A percentile compares a stretch with the other conserved stretches of the same genome.
phyloP scores from a whole-genome alignment of 768 basidiomycete genomes.

The Amyloporia xantha region DNA sequence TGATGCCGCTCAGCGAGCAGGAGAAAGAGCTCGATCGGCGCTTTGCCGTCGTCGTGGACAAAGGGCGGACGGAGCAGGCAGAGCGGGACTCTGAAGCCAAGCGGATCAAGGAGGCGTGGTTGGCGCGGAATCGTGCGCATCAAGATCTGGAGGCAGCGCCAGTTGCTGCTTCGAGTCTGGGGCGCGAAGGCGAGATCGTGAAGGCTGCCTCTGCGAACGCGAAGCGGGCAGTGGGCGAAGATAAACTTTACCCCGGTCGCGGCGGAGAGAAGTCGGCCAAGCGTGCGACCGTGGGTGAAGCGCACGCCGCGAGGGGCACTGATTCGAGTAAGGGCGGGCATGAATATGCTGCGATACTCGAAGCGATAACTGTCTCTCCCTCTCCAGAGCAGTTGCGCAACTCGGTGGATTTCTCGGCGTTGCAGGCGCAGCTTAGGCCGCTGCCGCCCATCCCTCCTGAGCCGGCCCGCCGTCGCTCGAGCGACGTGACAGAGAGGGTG shows the following conservation, averaged over 20 bases:
- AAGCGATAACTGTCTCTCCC: not conserved
- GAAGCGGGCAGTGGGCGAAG: not conserved
- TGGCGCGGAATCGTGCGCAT: slow-evolving; percentile 7
- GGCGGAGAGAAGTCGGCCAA: not conserved
- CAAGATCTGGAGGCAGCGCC: not conserved
- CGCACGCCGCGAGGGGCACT: too few species aligned
- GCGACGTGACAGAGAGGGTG: slow-evolving; percentile 10
- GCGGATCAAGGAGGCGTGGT: slow-evolving; percentile 16
- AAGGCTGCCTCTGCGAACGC: not conserved
- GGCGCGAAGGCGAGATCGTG: not conserved
- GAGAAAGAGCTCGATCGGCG: slow-evolving; percentile 14
- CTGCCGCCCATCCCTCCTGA: not conserved
- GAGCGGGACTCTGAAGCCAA: slow-evolving; percentile 7
- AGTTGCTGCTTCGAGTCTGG: not conserved
- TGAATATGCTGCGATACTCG: not conserved
- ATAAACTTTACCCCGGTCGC: not conserved
- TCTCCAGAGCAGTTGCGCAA: not conserved
- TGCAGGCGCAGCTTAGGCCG: not conserved
- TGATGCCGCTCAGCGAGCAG: slow-evolving; percentile 17
- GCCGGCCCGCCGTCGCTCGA: slow-evolving; percentile 5
- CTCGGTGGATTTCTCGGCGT: not conserved
- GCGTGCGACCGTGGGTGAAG: too few species aligned
- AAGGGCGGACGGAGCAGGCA: not conserved
- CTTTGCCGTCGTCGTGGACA: slow-evolving; percentile 10
- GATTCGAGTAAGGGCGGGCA: not conserved